Evolutionary conservation across 1,284 basidiomycete species (phyloP).

Genomic region (Calocybe gambosa): DNA sequence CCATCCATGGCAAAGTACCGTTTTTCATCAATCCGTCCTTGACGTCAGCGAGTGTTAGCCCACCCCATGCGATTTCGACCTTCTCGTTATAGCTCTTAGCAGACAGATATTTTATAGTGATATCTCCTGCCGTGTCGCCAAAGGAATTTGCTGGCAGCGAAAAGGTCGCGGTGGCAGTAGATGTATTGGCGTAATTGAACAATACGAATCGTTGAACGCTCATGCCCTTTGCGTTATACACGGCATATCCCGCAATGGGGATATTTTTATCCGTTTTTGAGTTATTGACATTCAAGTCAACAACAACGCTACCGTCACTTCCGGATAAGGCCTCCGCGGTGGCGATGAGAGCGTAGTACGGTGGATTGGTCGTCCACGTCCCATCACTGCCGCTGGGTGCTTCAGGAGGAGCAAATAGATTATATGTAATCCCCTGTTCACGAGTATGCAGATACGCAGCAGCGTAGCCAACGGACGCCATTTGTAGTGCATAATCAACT

Average conservation of each 20-base stretch:
- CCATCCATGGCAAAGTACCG: constrained; percentile 31
- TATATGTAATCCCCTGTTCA: constrained; percentile 45
- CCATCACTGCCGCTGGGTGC: constrained; percentile 30
- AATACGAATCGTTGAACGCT: constrained; percentile 42
- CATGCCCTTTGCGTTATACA: constrained; percentile 42
- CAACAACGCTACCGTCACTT: constrained; percentile 40
- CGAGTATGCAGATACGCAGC: constrained; percentile 46
- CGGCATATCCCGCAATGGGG: constrained; percentile 48
- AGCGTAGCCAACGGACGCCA: constrained; percentile 42
- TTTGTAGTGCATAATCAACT: constrained; percentile 45
- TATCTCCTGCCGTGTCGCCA: constrained; percentile 10
- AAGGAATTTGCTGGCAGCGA: constrained; percentile 26
- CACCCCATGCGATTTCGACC: constrained; percentile 51
- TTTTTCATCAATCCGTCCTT: constrained; percentile 23
- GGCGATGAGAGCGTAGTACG: constrained; percentile 55
- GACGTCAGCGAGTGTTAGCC: constrained; percentile 23
- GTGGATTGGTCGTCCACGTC: constrained; percentile 44
- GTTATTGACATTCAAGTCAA: constrained; percentile 43
- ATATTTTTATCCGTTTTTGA: constrained; percentile 31
- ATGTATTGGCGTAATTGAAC: constrained; percentile 52
- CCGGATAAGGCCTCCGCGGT: constrained; percentile 49
- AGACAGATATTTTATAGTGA: constrained; percentile 40
- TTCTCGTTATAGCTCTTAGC: constrained; percentile 44
- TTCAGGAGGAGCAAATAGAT: constrained; percentile 40
- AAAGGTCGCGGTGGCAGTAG: constrained; percentile 27